Evolutionary conservation across 768 basidiomycete species (phyloP), one percentile per base, ranked within the genome.

Genomic region (Neoboletus brunneissimus): DNA sequence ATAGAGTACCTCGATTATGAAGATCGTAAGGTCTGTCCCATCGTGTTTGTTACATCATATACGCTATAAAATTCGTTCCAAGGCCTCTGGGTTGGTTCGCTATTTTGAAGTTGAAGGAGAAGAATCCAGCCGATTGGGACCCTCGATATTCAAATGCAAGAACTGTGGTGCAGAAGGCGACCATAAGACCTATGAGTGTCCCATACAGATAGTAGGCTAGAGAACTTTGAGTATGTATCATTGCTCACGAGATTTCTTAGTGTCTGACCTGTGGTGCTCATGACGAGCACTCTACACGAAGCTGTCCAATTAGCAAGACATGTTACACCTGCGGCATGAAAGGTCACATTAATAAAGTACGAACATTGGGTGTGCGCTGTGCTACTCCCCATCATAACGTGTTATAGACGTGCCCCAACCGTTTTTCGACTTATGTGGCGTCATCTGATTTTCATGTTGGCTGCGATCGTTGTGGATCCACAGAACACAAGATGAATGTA

Each of bases 301-400:
- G 83, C 49, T 93, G 90, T 71, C 89, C 90, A 3, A 87, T 90
- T 57, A 85, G 83, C 71, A 91, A 91, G 70, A 84, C 81, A 0
- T 93, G 91, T 64, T 92, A 83, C 64, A 80, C 77, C 4, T 93
- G 91, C 62, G 88, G 88, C 16, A 89, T 90, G 88, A 89, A 88
- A 67, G 91, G 91, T 2, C 90, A 91, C 65, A 81, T 91, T 53
- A 88, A 80, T 60, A 78, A 75, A 54, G 90, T 89, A 61, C 48
- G 51, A 34, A 23, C 18, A 27, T 11, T 25, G 0, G 13, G 25
- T 41, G 31, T 46, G 4, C 18, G 11, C 34, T 47, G 16, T 38
- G 40, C 25, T 29, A 40, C 35, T 42, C 42, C 35, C 35, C 42
- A 38, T 58, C 20, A 43, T 56, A 45, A 51, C 44, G 11, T 43